These are phyloP conservation scores for Cordyceps cateniannulata DNA, from an alignment of 2,329 filamentous ascomycete species.

Conservation along the genomic window DNA sequence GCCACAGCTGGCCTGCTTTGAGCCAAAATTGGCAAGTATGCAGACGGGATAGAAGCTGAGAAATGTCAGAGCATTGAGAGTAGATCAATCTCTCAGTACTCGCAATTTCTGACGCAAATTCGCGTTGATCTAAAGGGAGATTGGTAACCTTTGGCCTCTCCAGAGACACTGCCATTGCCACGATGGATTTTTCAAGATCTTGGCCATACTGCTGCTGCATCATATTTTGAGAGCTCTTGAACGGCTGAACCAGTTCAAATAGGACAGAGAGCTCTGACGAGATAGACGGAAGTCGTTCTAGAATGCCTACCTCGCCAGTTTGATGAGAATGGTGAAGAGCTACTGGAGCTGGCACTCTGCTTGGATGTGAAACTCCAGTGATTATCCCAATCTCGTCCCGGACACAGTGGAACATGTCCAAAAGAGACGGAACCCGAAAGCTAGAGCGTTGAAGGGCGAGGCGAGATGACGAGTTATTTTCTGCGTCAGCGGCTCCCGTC, in stretches of 20 bases:
- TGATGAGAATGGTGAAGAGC: too few relatives aligned
- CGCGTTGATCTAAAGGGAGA: not conserved
- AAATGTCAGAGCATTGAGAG: not conserved
- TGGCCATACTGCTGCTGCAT: constrained; percentile 3
- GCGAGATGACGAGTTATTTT: too few relatives aligned
- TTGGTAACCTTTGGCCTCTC: not conserved
- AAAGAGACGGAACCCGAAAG: not conserved
- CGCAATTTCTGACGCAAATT: not conserved
- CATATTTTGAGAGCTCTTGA: not conserved
- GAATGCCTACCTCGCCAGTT: not conserved
- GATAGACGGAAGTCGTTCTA: not conserved
- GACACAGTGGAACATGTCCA: not conserved
- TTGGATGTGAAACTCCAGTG: not conserved
- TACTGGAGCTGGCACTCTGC: not conserved
- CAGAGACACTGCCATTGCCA: not conserved
- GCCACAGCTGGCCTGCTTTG: constrained; percentile 35
- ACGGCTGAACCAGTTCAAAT: not conserved
- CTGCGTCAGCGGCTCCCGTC: too few relatives aligned
- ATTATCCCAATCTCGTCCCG: too few relatives aligned
- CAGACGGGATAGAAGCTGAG: not conserved
- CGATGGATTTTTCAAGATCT: constrained; percentile 2
- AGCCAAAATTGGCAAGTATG: constrained; percentile 30
- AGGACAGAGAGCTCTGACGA: not conserved
- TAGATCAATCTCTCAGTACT: not conserved
- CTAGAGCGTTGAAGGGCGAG: not conserved